Evolutionary conservation across 2,329 filamentous ascomycete species (phyloP).

Genomic region (Coniochaeta hoffmannii): DNA sequence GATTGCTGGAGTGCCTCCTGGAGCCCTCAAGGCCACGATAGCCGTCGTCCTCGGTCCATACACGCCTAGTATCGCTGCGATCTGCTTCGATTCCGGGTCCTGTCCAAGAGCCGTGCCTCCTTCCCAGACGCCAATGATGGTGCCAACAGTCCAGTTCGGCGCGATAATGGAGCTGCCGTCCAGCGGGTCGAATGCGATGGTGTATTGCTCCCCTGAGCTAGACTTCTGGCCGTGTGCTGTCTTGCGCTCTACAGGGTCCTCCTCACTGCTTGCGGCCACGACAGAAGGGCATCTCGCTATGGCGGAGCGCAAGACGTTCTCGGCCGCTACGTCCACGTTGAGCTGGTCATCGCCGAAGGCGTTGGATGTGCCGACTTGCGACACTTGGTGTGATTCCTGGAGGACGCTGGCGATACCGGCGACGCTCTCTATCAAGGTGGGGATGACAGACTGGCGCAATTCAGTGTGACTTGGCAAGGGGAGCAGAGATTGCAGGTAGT

Average conservation of each 20-base stretch:
- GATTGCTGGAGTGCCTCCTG: conserved; percentile 30
- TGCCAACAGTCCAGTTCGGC: conserved; percentile 50
- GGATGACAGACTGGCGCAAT: conserved; percentile 38
- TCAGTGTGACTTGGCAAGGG: conserved; percentile 15
- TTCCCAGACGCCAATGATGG: conserved; percentile 54
- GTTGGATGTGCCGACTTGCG: conserved; percentile 42
- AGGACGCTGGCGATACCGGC: conserved; percentile 36
- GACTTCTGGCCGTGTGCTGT: not conserved
- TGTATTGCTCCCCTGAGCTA: conserved; percentile 36
- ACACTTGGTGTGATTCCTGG: conserved; percentile 35
- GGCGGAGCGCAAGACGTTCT: conserved; percentile 36
- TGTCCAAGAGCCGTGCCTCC: conserved; percentile 35
- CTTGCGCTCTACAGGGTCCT: conserved; percentile 44
- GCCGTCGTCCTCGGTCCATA: conserved; percentile 49
- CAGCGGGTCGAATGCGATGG: conserved; percentile 55
- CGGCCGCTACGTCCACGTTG: conserved; percentile 48
- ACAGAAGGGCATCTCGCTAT: conserved; percentile 37
- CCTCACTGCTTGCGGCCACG: conserved; percentile 49
- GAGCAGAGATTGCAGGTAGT: conserved; percentile 16
- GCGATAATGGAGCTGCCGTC: conserved; percentile 56
- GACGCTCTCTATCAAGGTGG: conserved; percentile 37
- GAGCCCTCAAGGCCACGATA: conserved; percentile 44
- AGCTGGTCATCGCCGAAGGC: conserved; percentile 53
- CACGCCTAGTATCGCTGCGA: conserved; percentile 44
- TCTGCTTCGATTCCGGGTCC: conserved; percentile 29